Conservation (phyloP, 805 yeast species). For the Pichia deserticola region DNA sequence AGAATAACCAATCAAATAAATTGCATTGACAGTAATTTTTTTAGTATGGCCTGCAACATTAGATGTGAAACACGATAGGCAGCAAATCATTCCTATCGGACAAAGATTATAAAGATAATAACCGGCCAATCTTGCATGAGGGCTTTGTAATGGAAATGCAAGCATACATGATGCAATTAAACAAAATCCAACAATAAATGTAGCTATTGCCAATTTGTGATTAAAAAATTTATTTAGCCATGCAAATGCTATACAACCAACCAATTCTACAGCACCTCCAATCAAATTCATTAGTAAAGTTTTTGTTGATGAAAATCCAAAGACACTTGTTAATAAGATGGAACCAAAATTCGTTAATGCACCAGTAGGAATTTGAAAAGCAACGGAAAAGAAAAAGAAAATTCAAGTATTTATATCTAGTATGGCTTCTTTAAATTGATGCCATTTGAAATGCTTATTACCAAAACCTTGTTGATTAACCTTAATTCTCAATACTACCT, state of each 20-base stretch:
- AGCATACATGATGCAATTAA: constrained; percentile 12
- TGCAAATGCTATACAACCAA: constrained; percentile 27
- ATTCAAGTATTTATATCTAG: constrained; percentile 35
- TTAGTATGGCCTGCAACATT: constrained; percentile 74
- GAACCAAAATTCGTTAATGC: constrained; percentile 41
- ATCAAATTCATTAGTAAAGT: constrained; percentile 23
- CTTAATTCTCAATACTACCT: constrained; percentile 25
- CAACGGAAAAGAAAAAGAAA: constrained; percentile 25
- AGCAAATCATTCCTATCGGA: constrained; percentile 23
- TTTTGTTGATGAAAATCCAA: constrained; percentile 23
- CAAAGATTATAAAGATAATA: constrained; percentile 21
- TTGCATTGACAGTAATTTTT: constrained; percentile 50
- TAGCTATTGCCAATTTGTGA: constrained; percentile 19
- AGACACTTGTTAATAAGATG: constrained; percentile 25
- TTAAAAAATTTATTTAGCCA: constrained; percentile 20
- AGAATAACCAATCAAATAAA: constrained; percentile 57
- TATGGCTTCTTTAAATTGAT: constrained; percentile 23
- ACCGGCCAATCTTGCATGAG: constrained; percentile 22
- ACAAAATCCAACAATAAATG: constrained; percentile 10
- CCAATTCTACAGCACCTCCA: constrained; percentile 25
- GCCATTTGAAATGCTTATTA: constrained; percentile 21
- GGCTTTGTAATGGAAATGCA: constrained; percentile 15
- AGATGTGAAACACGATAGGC: constrained; percentile 31
- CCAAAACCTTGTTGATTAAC: constrained; percentile 31
- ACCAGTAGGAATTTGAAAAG: constrained; percentile 27